Base-by-base conservation (phyloP, 192 early-diverging fungal species). In the Mycoemilia scoparia region DNA sequence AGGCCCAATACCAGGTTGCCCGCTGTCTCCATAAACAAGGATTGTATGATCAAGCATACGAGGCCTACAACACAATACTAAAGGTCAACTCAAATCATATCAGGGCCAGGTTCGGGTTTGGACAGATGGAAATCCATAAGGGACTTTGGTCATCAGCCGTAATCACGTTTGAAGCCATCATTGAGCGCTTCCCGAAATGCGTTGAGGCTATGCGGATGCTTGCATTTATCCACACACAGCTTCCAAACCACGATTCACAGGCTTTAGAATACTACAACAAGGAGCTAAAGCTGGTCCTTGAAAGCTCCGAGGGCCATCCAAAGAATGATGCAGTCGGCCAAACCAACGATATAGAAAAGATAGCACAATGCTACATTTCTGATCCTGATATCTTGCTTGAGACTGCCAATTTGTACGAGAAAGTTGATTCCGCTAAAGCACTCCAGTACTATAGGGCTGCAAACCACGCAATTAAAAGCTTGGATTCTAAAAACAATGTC, bases 41-140 rank as follows among this genome's bases (percentile, higher is more conserved):
- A 50, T 54, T 81, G 10, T 86, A 62, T 46, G 57, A 76, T n/a
- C 57, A 73, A 17, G 86, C 89, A 1, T 70, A 60, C 14, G 64
- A 76, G 14, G 63, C 65, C 28, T 89, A 84, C 54, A 32, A 54
- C 29, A 58, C 79, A 40, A 66, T 77, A 14, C 51, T 73, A 10
- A 48, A 47, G 6, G 54, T 77, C 40, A 77, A 85, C 63, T 68
- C 74, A 3, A 49, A 63, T 8, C 79, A 87, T 34, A 28, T 66
- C 1, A 22, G 75, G 37, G 71, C 76, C 12, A 76, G 73, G 42
- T 91, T 74, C 48, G 77, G 77, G 2, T 46, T 86, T 25, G 84
- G 79, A 1, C 77, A 87, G 49, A 73, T 79, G 51, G 61, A 74
- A 21, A 47, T 87, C 7, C 56, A 61, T 29, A 54, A 52, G 25